Evolutionary conservation across 164 flowering plant genomes (phyloP).

Genomic region (Liquidambar formosana): DNA sequence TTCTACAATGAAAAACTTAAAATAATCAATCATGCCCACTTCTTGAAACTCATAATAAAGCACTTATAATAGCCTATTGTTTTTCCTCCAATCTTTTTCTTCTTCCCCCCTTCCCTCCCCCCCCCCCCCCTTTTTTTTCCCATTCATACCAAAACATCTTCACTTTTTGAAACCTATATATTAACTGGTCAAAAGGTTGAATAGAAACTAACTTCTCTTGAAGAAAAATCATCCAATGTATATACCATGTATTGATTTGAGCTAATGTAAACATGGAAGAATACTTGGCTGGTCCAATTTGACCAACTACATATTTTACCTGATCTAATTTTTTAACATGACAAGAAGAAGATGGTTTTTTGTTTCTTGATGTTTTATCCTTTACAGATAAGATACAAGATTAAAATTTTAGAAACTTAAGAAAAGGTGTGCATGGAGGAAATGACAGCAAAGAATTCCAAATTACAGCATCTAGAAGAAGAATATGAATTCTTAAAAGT

Average conservation of each 20-base stretch:
- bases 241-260: background rate
- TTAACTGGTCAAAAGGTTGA: too few relatives aligned
- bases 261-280: background rate
- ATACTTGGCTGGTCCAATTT: background rate
- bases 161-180: too few relatives aligned
- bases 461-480: constrained; percentile 40
- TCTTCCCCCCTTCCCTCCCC: too few relatives aligned
- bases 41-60: too few relatives aligned
- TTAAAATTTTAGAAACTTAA: constrained; percentile 21
- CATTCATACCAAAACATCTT: too few relatives aligned
- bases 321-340: background rate
- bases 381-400: constrained; percentile 29
- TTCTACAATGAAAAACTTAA: too few relatives aligned
- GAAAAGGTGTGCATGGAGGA: constrained; percentile 35
- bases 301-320: background rate
- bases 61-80: too few relatives aligned
- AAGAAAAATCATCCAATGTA: constrained; percentile 39
- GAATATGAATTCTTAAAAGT: constrained; percentile 45
- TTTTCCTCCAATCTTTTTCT: too few relatives aligned
- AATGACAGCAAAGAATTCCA: constrained; percentile 19
- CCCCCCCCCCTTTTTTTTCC: too few relatives aligned
- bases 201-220: constrained; percentile 23
- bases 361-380: constrained; percentile 9
- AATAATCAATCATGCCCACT: too few relatives aligned
- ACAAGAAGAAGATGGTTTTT: background rate